A percentile compares a stretch with the other conserved stretches of the same genome.
Evolutionary conservation across 495 filamentous ascomycete genomes (phyloP).

Genomic region (Talaromyces thailandensis): DNA sequence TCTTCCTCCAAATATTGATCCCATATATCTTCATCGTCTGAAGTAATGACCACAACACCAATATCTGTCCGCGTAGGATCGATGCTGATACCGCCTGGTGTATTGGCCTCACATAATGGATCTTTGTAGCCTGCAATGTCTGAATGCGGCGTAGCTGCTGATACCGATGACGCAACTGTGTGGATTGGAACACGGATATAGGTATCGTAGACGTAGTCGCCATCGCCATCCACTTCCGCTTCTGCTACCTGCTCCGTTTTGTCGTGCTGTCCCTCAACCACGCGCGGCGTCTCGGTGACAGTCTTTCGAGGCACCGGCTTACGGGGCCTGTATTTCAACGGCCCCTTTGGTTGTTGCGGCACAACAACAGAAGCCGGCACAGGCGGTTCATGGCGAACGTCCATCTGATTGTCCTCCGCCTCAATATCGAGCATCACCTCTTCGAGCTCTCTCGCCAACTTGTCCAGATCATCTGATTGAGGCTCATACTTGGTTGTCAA

Average conservation of each 20-base stretch:
- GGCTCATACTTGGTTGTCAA: slow-evolving; percentile 20
- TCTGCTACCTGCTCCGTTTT: background rate
- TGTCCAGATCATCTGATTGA: slow-evolving; percentile 36
- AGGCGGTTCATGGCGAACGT: background rate
- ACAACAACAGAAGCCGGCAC: background rate
- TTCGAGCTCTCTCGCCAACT: slow-evolving; percentile 36
- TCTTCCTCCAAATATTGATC: slow-evolving; percentile 45
- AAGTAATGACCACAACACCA: slow-evolving; percentile 50
- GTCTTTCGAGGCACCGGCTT: background rate
- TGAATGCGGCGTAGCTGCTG: background rate
- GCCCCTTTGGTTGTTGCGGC: background rate
- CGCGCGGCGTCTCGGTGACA: background rate
- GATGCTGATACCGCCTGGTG: slow-evolving; percentile 19
- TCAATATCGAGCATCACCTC: slow-evolving; percentile 29
- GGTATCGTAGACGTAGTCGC: slow-evolving; percentile 56
- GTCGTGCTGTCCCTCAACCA: background rate
- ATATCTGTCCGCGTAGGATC: slow-evolving; percentile 31
- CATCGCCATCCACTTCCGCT: slow-evolving; percentile 19
- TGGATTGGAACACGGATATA: slow-evolving; percentile 43
- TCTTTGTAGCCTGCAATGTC: slow-evolving; percentile 16
- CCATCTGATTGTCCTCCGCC: slow-evolving; percentile 14
- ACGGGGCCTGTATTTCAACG: slow-evolving; percentile 3
- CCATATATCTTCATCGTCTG: slow-evolving; percentile 50
- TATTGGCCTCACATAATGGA: slow-evolving; percentile 22
- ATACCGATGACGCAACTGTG: slow-evolving; percentile 11